Conservation (phyloP, 106 monocot genomes). For the Cymbidium sinense region DNA sequence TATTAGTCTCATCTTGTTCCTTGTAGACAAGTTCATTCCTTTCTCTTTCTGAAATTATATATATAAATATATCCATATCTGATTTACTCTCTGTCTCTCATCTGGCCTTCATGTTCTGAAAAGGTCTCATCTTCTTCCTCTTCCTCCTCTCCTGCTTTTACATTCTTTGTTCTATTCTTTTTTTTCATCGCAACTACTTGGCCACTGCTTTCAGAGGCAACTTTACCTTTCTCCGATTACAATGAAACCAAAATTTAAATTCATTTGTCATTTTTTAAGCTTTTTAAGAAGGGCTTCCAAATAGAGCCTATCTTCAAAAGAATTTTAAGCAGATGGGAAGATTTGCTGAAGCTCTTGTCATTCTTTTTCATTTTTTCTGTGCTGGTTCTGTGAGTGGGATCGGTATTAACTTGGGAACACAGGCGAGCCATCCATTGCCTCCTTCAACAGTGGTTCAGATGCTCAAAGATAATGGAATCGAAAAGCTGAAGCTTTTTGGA, state of each 20-base stretch:
- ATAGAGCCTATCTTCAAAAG: not conserved
- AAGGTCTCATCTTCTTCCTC: not conserved
- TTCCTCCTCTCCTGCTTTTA: not conserved
- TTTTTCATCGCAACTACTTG: not conserved
- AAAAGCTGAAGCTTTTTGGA: constrained; percentile 78
- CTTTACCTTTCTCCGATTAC: not conserved
- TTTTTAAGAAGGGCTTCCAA: not conserved
- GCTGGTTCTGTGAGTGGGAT: constrained; percentile 27
- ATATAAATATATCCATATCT: not conserved
- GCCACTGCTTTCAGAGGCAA: not conserved
- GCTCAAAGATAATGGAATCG: constrained; percentile 62
- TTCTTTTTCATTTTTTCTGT: not conserved
- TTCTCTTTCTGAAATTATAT: not conserved
- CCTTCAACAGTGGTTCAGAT: constrained; percentile 51
- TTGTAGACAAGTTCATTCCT: not conserved
- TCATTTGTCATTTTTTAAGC: not conserved
- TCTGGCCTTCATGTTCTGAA: not conserved
- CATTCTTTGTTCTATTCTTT: not conserved
- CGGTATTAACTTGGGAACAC: constrained; percentile 79
- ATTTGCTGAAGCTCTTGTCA: not conserved
- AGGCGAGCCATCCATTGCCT: constrained; percentile 63
- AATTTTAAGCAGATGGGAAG: not conserved
- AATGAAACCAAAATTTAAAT: not conserved
- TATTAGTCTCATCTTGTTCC: not conserved
- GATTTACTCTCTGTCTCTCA: too few species aligned